These are phyloP conservation scores for Hypholoma fasciculare DNA, from an alignment of 768 basidiomycete species.

Conservation along the genomic window DNA sequence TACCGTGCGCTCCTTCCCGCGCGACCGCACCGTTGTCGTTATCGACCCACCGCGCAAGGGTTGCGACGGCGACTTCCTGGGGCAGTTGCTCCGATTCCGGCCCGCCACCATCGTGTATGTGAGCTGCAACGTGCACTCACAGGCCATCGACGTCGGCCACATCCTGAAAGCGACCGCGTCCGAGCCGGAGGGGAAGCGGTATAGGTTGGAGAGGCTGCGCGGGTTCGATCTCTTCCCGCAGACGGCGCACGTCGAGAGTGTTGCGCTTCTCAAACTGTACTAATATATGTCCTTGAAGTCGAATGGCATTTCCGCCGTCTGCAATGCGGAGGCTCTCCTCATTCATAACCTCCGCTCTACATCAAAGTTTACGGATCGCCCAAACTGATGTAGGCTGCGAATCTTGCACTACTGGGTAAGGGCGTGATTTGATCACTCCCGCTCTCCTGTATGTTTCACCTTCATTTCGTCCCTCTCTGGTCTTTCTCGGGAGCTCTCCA, in stretches of 20 bases:
- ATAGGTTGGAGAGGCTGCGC: slow-evolving; percentile 78
- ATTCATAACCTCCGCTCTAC: too few relatives aligned
- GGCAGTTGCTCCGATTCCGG: slow-evolving; percentile 73
- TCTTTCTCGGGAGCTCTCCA: too few relatives aligned
- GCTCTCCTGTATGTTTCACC: too few relatives aligned
- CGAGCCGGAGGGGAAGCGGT: slow-evolving; percentile 44
- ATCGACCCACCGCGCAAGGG: slow-evolving; percentile 96
- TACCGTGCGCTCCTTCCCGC: slow-evolving; percentile 64
- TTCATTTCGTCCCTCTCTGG: too few relatives aligned
- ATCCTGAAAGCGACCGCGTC: slow-evolving; percentile 50
- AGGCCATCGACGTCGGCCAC: slow-evolving; percentile 84
- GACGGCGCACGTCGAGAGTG: slow-evolving; percentile 90
- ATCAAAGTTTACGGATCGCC: too few relatives aligned
- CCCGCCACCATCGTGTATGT: slow-evolving; percentile 81
- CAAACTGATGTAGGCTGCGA: too few relatives aligned
- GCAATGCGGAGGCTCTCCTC: too few relatives aligned
- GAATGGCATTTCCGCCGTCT: too few relatives aligned
- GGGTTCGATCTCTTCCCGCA: slow-evolving; percentile 97
- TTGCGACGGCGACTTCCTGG: slow-evolving; percentile 77
- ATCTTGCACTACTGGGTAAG: too few relatives aligned
- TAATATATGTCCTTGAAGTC: slow-evolving; percentile 2
- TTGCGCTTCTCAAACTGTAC: slow-evolving; percentile 62
- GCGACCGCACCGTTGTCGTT: slow-evolving; percentile 64
- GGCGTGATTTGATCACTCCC: too few relatives aligned
- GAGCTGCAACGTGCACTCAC: slow-evolving; percentile 94